phyloP scores from a whole-genome alignment of 2,329 filamentous ascomycete genomes.

The Biscogniauxia marginata region DNA sequence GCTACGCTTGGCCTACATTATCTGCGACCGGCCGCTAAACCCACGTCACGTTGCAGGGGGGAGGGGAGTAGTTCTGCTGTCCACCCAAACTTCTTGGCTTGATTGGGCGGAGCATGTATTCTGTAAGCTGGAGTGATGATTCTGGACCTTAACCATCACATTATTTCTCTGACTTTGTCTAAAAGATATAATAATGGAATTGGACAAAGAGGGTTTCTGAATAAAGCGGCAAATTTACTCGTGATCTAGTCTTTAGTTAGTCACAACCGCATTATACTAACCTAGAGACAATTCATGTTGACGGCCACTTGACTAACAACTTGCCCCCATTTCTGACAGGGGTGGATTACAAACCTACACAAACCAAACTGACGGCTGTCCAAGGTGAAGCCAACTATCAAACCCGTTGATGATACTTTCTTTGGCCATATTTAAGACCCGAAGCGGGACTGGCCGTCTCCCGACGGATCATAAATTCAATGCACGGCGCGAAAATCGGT shows the following conservation, averaged over 20 bases:
- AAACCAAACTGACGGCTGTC: neutral
- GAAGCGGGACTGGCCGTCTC: neutral
- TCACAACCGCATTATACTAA: too few relatives aligned
- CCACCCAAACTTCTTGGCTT: neutral
- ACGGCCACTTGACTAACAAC: neutral
- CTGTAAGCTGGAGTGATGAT: neutral
- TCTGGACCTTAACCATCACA: neutral
- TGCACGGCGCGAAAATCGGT: neutral
- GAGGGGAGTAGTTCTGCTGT: neutral
- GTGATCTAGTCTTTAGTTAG: neutral
- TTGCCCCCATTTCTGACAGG: neutral
- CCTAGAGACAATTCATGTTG: too few relatives aligned
- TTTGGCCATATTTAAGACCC: neutral
- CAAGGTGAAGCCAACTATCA: neutral
- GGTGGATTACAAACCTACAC: neutral
- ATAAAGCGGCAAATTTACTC: neutral
- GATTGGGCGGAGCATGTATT: neutral
- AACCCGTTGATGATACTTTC: neutral
- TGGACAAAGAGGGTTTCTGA: neutral
- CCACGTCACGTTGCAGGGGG: neutral
- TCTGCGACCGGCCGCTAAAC: slow-evolving; percentile 21
- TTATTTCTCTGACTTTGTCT: neutral
- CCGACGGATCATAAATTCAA: neutral
- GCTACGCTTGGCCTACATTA: slow-evolving; percentile 6
- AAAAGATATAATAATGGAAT: neutral